Base-by-base conservation (phyloP, 805 yeast genomes). In the Pichia cephalocereana region DNA sequence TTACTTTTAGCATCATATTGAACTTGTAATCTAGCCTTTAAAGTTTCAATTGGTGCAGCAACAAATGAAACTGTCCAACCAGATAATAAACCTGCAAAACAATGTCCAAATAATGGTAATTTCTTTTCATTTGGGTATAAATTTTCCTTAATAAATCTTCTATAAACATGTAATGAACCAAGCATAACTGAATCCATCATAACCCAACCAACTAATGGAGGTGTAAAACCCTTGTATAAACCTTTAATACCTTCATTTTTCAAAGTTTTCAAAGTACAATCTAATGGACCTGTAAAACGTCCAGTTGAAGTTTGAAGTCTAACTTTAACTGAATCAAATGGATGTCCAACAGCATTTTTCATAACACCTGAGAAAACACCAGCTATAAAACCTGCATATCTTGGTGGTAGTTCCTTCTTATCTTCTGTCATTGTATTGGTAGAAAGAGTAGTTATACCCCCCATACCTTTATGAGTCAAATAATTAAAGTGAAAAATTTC, bases 121-220 rank as follows among this genome's bases (percentile, higher is more conserved):
- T 77, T 79, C 27, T 72, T 66, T 46, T 78, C 74, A n/a, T 81
- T 72, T 0, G 75, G 70, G 57, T 81, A 89, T 15, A 86, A 64
- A 53, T 76, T 71, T 19, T 80, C 83, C 58, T 82, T 82, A 52
- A 86, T 69, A 17, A 81, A 65, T 52, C 86, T 67, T 54, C 90
- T 70, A 64, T 89, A 89, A 50, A 83, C 77, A 57, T 86, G 93
- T 47, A 88, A 68, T 7, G 93, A 83, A 1, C 96, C 96, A 52
- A 89, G 70, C 87, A 89, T 85, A 44, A 87, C 87, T 4, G 90
- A 80, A 61, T 89, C 97, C 96, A 89, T 89, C 52, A 85, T 65
- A 56, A 89, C 87, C 96, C 96, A 89, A 0, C 96, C 97, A 19
- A 86, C 79, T 54, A 89, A 71, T 1, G 96, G 96, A 6, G 97